phyloP scores from a whole-genome alignment of 1,284 basidiomycete species.

The Pholiota adiposa region DNA sequence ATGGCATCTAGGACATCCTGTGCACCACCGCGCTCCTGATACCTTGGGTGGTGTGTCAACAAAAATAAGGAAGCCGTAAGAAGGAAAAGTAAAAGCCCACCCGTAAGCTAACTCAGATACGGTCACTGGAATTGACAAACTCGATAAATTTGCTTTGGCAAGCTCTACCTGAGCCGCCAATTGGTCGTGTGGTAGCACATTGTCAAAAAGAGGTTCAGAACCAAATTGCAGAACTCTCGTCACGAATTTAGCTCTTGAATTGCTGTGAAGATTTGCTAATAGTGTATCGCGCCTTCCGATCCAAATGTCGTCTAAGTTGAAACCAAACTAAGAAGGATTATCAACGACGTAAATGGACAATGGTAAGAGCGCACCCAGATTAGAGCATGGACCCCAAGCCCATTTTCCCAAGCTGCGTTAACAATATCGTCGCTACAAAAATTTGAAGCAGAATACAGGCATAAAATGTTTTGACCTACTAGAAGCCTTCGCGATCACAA shows the following conservation, averaged over 20 bases:
- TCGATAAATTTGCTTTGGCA: conserved; percentile 49
- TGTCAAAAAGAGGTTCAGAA: conserved; percentile 67
- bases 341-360: neutral
- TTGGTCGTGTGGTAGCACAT: conserved; percentile 48
- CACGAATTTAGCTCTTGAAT: conserved; percentile 67
- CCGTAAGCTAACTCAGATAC: conserved; percentile 45
- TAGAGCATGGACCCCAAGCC: conserved; percentile 65
- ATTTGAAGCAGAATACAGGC: conserved; percentile 1
- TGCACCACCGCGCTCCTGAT: conserved; percentile 56
- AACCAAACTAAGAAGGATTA: conserved; percentile 57
- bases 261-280: conserved; percentile 58
- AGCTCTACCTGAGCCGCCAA: conserved; percentile 56
- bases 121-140: conserved; percentile 60
- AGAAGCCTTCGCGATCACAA: conserved; percentile 62
- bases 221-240: conserved; percentile 73
- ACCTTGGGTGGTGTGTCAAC: too few relatives aligned
- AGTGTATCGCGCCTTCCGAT: conserved; percentile 56
- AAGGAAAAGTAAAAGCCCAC: conserved; percentile 26
- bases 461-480: conserved; percentile 41
- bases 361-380: conserved; percentile 53
- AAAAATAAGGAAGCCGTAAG: conserved; percentile 36
- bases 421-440: conserved; percentile 58
- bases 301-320: conserved; percentile 60
- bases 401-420: conserved; percentile 62
- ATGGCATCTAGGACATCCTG: conserved; percentile 62